Percentiles rank a stretch among this genome's conserved stretches.
These are phyloP conservation scores for Eragrostis nindensis DNA, from an alignment of 176 grass and related monocot species.

Conservation along the genomic window DNA sequence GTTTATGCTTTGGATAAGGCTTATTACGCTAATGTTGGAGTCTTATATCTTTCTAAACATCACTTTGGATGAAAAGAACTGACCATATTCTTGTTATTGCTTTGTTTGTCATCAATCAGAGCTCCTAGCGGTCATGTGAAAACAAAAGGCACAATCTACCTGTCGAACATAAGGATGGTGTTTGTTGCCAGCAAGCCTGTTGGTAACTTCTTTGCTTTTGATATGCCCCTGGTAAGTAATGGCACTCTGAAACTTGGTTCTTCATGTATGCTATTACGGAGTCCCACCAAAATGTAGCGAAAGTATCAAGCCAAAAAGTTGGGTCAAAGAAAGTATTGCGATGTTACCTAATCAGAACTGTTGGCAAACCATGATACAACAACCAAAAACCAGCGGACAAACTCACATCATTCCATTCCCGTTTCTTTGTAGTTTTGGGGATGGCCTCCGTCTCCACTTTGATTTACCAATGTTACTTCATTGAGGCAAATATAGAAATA, in stretches of 20 bases:
- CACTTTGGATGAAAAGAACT: neutral
- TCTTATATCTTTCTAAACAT: neutral
- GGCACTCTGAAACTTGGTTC: neutral
- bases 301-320: neutral
- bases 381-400: neutral
- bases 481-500: neutral
- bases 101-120: constrained; percentile 53
- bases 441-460: neutral
- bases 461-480: neutral
- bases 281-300: neutral
- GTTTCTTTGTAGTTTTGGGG: neutral
- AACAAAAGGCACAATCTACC: constrained; percentile 88
- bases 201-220: constrained; percentile 87
- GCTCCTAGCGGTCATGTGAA: constrained; percentile 77
- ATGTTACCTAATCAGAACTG: neutral
- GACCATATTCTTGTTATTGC: neutral
- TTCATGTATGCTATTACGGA: neutral
- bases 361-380: neutral
- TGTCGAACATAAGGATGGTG: constrained; percentile 94
- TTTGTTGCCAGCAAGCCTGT: constrained; percentile 88
- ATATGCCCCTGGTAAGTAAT: constrained; percentile 85
- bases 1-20: neutral
- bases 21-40: neutral
- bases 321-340: neutral
- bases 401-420: neutral